Percentiles rank a stretch among this genome's conserved stretches.
Evolutionary conservation across 805 yeast genomes (phyloP).

Genomic region (Starmera amethionina): DNA sequence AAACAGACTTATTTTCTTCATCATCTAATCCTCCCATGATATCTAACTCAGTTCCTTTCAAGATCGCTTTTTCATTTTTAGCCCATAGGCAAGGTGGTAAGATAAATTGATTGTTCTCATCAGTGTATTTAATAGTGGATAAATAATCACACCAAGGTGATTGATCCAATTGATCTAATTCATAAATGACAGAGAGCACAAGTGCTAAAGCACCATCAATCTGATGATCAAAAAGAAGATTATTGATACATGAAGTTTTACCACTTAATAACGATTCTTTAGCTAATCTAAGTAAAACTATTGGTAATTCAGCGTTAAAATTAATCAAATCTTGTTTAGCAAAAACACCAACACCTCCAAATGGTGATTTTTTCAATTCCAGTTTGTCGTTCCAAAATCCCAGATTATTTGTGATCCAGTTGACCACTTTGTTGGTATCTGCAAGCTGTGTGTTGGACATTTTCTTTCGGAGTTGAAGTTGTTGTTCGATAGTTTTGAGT

Average conservation of each 20-base stretch:
- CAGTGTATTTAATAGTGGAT: constrained; percentile 30
- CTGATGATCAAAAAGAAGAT: constrained; percentile 50
- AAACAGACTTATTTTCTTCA: constrained; percentile 30
- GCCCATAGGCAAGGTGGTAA: constrained; percentile 65
- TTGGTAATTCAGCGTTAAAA: constrained; percentile 20
- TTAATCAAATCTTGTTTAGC: constrained; percentile 31
- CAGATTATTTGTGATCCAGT: constrained; percentile 47
- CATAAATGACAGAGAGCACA: constrained; percentile 65
- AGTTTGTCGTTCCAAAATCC: constrained; percentile 44
- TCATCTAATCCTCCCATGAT: constrained; percentile 49
- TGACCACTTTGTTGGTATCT: constrained; percentile 13
- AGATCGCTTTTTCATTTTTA: constrained; percentile 31
- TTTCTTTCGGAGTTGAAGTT: no score
- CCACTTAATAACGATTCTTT: constrained; percentile 49
- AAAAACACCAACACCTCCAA: constrained; percentile 72
- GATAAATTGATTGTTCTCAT: constrained; percentile 21
- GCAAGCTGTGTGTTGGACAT: constrained; percentile 23
- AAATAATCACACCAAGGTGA: constrained; percentile 82
- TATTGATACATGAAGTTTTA: constrained; percentile 52
- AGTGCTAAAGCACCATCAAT: constrained; percentile 59
- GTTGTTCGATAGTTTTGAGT: no score
- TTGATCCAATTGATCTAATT: constrained; percentile 38
- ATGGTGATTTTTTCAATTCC: constrained; percentile 33
- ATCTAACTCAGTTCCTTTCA: constrained; percentile 53
- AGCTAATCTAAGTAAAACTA: constrained; percentile 44